Percentiles rank a stretch among this genome's conserved stretches.
These are phyloP conservation scores for Teunomyces panamensis DNA, from an alignment of 805 yeast genomes.

Conservation along the genomic window DNA sequence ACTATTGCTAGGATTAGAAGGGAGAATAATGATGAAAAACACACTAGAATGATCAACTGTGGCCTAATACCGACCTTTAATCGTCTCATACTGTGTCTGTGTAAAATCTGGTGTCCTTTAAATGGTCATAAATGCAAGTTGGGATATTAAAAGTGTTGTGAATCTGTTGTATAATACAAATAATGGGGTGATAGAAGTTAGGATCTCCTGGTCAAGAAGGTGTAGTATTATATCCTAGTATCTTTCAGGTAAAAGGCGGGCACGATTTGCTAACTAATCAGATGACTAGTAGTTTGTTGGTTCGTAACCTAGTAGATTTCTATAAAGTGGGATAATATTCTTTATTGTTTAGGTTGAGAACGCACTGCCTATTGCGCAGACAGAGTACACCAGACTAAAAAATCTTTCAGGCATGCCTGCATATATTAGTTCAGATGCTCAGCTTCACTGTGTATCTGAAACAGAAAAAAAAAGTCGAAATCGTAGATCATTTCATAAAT, in stretches of 20 bases:
- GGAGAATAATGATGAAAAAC: conserved; percentile 66
- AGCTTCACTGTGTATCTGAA: neutral
- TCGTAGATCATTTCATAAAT: too few species aligned
- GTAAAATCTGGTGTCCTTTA: neutral
- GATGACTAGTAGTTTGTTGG: neutral
- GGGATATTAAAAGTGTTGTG: neutral
- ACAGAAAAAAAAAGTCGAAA: neutral
- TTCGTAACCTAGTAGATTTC: neutral
- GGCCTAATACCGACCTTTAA: conserved; percentile 66
- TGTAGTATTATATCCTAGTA: neutral
- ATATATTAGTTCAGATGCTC: neutral
- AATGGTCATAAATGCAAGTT: conserved; percentile 1
- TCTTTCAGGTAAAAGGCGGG: too few species aligned
- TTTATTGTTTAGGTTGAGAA: neutral
- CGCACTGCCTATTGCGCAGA: neutral
- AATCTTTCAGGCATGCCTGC: neutral
- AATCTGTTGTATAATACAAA: neutral
- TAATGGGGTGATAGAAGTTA: neutral
- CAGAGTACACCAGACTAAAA: neutral
- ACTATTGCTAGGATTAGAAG: conserved; percentile 71
- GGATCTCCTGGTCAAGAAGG: neutral
- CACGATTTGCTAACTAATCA: neutral
- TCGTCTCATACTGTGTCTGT: conserved; percentile 23
- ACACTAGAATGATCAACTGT: conserved; percentile 70
- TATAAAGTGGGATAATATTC: neutral